A percentile compares a stretch with the other conserved stretches of the same genome.
These are phyloP conservation scores for Chionographis japonica DNA, from an alignment of 106 monocot genomes.

Conservation along the genomic window DNA sequence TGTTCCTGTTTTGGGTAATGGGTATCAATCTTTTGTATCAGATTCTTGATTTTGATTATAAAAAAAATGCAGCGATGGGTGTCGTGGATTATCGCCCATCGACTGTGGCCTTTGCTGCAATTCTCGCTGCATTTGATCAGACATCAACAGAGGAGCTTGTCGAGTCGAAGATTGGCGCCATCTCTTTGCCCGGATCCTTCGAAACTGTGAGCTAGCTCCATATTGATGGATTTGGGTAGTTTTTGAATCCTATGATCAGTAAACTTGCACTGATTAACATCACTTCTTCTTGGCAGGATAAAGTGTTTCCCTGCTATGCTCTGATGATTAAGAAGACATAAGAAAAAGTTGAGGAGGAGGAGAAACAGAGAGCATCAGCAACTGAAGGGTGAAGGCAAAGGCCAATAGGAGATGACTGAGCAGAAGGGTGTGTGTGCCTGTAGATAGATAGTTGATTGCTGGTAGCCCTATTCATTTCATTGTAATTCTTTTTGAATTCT, in stretches of 20 bases:
- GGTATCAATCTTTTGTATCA: background rate
- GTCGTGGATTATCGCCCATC: slow-evolving; percentile 55
- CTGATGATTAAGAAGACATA: slow-evolving; percentile 52
- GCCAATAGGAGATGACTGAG: no score
- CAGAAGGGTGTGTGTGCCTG: no score
- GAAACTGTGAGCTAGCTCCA: slow-evolving; percentile 44
- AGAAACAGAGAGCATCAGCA: background rate
- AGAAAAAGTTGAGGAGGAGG: slow-evolving; percentile 9
- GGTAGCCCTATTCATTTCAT: no score
- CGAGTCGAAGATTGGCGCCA: slow-evolving; percentile 31
- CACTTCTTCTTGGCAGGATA: slow-evolving; percentile 37
- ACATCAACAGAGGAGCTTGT: slow-evolving; percentile 34
- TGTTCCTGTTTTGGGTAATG: background rate
- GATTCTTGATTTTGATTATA: slow-evolving; percentile 2
- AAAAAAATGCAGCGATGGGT: slow-evolving; percentile 40
- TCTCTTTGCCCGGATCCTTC: slow-evolving; percentile 23
- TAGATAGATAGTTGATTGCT: no score
- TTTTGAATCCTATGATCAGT: background rate
- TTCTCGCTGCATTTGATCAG: slow-evolving; percentile 47
- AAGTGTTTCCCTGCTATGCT: slow-evolving; percentile 68
- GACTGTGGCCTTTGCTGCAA: slow-evolving; percentile 48
- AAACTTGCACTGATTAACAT: background rate
- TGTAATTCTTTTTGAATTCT: no score
- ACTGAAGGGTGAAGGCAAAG: no score
- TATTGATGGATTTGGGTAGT: background rate